Conservation (phyloP, 2,329 filamentous ascomycete species). For the Colletotrichum camelliae region DNA sequence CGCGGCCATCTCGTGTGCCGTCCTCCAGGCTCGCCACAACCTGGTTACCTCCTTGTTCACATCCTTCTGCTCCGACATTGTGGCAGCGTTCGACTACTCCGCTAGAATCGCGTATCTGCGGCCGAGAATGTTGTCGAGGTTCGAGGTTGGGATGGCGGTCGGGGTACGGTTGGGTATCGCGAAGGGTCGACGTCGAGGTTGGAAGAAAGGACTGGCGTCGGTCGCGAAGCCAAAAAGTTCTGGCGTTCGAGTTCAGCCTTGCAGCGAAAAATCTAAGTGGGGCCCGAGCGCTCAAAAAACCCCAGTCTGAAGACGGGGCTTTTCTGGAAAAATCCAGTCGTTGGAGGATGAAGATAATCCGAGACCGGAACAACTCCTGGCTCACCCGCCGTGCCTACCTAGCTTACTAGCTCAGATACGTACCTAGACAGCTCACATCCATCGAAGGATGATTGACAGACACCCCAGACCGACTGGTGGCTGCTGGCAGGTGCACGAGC, state of each 20-base stretch:
- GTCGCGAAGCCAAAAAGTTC: constrained; percentile 21
- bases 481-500: constrained; percentile 2
- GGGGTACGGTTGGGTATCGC: not conserved
- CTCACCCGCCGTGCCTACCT: too few species aligned
- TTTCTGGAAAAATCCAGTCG: constrained; percentile 10
- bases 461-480: not conserved
- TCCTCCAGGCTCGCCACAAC: constrained; percentile 94
- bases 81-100: constrained; percentile 2
- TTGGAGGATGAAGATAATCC: not conserved
- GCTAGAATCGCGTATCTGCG: not conserved
- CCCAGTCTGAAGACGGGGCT: not conserved
- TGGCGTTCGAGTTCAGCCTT: constrained; percentile 17
- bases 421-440: not conserved
- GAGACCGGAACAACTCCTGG: not conserved
- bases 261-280: constrained; percentile 18
- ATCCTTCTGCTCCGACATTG: constrained; percentile 51
- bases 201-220: constrained; percentile 14
- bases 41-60: constrained; percentile 63
- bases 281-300: not conserved
- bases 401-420: not conserved
- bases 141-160: not conserved
- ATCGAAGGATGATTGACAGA: not conserved
- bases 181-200: not conserved
- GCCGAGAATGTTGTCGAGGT: not conserved
- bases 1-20: constrained; percentile 91